Base-by-base conservation (phyloP, 2,329 filamentous ascomycete species). In the Chaetothyriales sp. region DNA sequence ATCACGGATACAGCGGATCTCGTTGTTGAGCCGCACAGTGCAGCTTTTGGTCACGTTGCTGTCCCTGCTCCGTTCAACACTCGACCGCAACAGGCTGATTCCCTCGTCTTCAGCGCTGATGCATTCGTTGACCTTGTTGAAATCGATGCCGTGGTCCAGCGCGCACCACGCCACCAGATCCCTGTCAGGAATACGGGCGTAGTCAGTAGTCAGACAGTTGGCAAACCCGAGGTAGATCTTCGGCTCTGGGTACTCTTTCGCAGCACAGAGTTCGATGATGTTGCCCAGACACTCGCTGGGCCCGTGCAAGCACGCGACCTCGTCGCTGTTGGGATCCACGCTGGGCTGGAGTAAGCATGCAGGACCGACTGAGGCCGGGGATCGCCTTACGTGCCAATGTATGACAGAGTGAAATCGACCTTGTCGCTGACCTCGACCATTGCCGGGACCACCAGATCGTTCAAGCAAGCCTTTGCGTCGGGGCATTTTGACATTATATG, bases 401-500 rank as follows among this genome's bases (percentile, higher is more conserved):
- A 97, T 7, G 87, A 92, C 54, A 97, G 75, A 28, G 77, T 84
- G 67, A 98, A 97, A 73, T 95, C 83, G 56, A 97, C 88, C 67
- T 94, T 92, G 57, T 87, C 79, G 55, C 80, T 76, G 40, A 89
- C 77, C 53, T 80, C 77, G 67, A 88, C 81, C 89, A 98, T 95
- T 19, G 83, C 78, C 0, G 92, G 92, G 15, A 97, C 70, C 20
- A 98, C 76, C 60, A 98, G 71, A 54, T 89, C 73, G 56, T 81
- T 79, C 18, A 98, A 73, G 63, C 90, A 95, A 64, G 87, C 84
- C 66, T 76, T 77, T 1, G 92, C 89, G 68, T 98, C 92, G 0
- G 90, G 89, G 63, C 92, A 98, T 75, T 97, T 95, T 70, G 82
- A 86, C 83, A 97, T 98, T 61, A 97, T 92, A 67, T 97, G 90